Conservation (phyloP, 2,329 filamentous ascomycete genomes). For the Trichoderma cornu-damae region DNA sequence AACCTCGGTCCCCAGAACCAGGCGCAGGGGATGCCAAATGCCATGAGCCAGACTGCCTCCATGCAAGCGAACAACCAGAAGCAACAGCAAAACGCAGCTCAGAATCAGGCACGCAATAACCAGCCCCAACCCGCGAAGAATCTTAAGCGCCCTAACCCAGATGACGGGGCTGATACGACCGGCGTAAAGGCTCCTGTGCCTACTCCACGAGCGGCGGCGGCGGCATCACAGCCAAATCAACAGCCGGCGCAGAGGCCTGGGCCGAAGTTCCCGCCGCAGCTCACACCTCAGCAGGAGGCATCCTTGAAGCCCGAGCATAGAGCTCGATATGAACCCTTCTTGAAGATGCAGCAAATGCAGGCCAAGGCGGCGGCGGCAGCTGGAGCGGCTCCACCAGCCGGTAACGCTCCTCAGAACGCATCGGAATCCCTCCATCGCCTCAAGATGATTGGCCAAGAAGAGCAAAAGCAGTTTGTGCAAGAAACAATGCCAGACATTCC, state of each 20-base stretch:
- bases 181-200: conserved; percentile 22
- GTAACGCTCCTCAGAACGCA: conserved; percentile 3
- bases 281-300: conserved; percentile 36
- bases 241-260: conserved; percentile 22
- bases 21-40: conserved; percentile 35
- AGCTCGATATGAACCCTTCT: conserved; percentile 39
- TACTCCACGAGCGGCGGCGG: conserved; percentile 24
- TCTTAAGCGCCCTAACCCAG: conserved; percentile 47
- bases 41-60: conserved; percentile 40
- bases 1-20: conserved; percentile 36
- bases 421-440: conserved; percentile 30
- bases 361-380: conserved; percentile 21
- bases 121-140: conserved; percentile 35
- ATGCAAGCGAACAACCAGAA: conserved; percentile 31
- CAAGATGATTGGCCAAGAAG: conserved; percentile 37
- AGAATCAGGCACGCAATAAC: conserved; percentile 25
- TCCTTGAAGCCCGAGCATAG: conserved; percentile 42
- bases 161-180: conserved; percentile 37
- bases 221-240: conserved; percentile 24
- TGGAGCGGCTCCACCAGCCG: not conserved
- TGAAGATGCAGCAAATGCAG: conserved; percentile 29
- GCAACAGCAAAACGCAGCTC: conserved; percentile 26
- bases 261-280: conserved; percentile 24
- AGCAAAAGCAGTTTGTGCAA: conserved; percentile 35
- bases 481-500: conserved; percentile 43